Percentiles rank a stretch among this genome's conserved stretches.
These are phyloP conservation scores for Aphanomyces stellatus DNA, from an alignment of 352 stramenopile species.

Conservation along the genomic window DNA sequence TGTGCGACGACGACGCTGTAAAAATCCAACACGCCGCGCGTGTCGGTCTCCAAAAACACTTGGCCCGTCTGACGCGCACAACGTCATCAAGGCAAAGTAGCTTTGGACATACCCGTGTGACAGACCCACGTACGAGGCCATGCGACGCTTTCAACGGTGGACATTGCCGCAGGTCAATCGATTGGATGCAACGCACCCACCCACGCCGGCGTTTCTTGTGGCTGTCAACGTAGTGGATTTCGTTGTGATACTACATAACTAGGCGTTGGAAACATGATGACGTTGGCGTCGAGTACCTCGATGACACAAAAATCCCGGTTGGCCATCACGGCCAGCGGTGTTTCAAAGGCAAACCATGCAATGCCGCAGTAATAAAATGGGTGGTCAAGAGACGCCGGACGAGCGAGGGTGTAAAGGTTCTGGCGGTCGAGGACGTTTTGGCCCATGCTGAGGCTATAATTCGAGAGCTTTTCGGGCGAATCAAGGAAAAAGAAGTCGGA, in stretches of 20 bases:
- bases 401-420: constrained; percentile 55
- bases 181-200: constrained; percentile 72
- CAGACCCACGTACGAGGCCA: constrained; percentile 54
- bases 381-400: constrained; percentile 42
- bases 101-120: constrained; percentile 66
- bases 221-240: constrained; percentile 56
- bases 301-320: constrained; percentile 76
- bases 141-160: constrained; percentile 43
- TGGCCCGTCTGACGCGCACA: constrained; percentile 27
- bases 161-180: constrained; percentile 60
- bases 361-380: constrained; percentile 66
- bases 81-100: constrained; percentile 48
- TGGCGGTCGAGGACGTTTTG: constrained; percentile 62
- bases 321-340: constrained; percentile 55
- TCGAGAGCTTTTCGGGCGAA: constrained; percentile 41
- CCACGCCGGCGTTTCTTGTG: constrained; percentile 40
- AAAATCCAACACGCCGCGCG: not conserved
- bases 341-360: constrained; percentile 72
- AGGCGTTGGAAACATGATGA: not conserved
- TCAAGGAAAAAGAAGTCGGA: constrained; percentile 78
- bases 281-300: not conserved
- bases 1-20: not conserved
- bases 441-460: not conserved
- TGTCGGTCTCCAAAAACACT: not conserved
- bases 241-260: constrained; percentile 47